A percentile compares a stretch with the other conserved stretches of the same genome.
Conservation (phyloP, 768 basidiomycete species). For the Rubroboletus pulcherrimus region DNA sequence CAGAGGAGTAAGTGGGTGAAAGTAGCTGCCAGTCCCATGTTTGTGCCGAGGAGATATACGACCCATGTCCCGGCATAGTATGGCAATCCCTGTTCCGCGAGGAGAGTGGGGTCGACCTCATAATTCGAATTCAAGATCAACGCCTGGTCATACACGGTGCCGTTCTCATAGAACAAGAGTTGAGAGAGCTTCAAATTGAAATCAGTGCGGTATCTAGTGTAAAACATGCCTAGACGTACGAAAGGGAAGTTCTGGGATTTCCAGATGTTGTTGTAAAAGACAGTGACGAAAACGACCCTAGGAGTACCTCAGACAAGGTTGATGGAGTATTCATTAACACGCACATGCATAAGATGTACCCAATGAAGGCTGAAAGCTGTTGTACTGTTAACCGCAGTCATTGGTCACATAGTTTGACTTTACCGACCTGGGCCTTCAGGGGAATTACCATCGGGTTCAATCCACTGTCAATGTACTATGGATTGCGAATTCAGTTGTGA, state of each 20-base stretch:
- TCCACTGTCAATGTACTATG: conserved; percentile 23
- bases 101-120: conserved; percentile 46
- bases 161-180: conserved; percentile 48
- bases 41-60: conserved; percentile 14
- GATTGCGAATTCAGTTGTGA: background rate
- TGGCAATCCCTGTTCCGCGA: conserved; percentile 39
- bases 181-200: conserved; percentile 39
- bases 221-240: conserved; percentile 33
- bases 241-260: conserved; percentile 58
- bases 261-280: conserved; percentile 53
- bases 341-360: conserved; percentile 50
- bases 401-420: background rate
- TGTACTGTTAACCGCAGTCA: background rate
- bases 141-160: conserved; percentile 49
- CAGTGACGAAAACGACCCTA: conserved; percentile 31
- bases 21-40: conserved; percentile 40
- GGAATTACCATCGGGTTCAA: conserved; percentile 52
- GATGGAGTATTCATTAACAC: conserved; percentile 3
- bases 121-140: conserved; percentile 51
- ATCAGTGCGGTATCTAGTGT: background rate
- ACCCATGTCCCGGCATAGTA: conserved; percentile 30
- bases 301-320: background rate
- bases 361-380: conserved; percentile 44
- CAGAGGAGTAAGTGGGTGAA: conserved; percentile 50
- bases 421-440: conserved; percentile 42